Evolutionary conservation across 768 basidiomycete species (phyloP), one percentile per base, ranked within the genome.

Genomic region (Naganishia kalamii): DNA sequence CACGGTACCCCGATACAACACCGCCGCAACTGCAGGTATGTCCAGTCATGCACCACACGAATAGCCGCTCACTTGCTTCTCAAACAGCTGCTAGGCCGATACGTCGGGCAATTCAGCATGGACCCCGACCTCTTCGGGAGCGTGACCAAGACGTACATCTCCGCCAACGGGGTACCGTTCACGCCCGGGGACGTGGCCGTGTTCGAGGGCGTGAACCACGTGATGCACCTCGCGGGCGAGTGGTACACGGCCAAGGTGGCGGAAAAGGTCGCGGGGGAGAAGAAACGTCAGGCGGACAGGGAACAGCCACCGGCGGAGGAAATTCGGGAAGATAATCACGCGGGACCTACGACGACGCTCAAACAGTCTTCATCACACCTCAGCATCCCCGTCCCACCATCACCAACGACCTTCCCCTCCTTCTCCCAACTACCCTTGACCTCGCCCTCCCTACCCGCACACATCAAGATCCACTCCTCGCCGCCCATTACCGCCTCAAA

Each of bases 401-500:
- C 19, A 15, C 54, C 54, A 3, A 52, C 52, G 3, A 48, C 15
- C 19, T 54, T 50, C 48, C 63, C 40, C 2, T 40, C 63, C 17
- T 46, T 50, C 30, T 41, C 44, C 44, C 50, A 32, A 15, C 13
- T 32, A 4, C 64, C 37, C 19, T 27, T 50, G 1, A 63, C 43
- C 12, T 44, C 35, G 7, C 47, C 48, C 30, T 50, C 47, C 29
- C 27, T 61, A n/a, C 43, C 47, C 3, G 15, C 40, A 46, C 44
- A 46, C 19, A 79, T 90, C n/a, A 77, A 84, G 50, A 83, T 97
- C 13, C 79, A 84, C 64, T 83, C 85, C 47, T 85, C 88, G 0
- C 89, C 90, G 63, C 85, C 93, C 0, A 90, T 97, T 62, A 80
- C 83, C 8, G 93, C 94, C 76, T 82, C 92, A 29, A 93, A 88